Base-by-base conservation (phyloP, 148 eudicot genomes). In the Mesembryanthemum crystallinum region DNA sequence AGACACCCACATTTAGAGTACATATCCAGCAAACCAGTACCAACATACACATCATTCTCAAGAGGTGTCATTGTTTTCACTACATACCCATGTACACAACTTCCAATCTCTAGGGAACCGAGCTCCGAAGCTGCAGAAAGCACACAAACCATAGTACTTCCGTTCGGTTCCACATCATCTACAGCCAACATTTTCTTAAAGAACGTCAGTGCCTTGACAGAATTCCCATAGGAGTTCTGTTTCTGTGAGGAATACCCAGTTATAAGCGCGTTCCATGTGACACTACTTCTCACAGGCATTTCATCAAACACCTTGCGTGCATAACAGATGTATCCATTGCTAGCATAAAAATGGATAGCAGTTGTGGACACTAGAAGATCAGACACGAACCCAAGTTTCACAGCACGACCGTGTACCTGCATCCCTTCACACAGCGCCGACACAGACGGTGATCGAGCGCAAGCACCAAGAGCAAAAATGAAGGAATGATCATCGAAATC, bases 191-290 rank as follows among this genome's bases (percentile, higher is more conserved):
- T 86, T 27, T 77, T 67, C 74, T 77, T 83, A 64, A 88, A 88
- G 71, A 69, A 63, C 74, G 54, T 9, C 73, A 88, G 75, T 8
- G 75, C 87, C 21, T 78, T 73, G 0, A 71, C n/a, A 4, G 84
- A 85, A 79, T 77, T 73, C 24, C 70, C 83, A 29, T 47, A 11
- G 0, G 17, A 28, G 10, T 67, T 52, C 33, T 21, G 29, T 52
- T 73, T 81, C 52, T 80, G 86, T 0, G 85, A 83, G 71, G 86
- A 86, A 78, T 88, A 86, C 70, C 91, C 94, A 32, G 79, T 69
- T 32, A 88, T 83, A 85, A 90, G 78, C 37, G 91, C 88, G 82
- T 90, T 90, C 90, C 94, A 90, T 18, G 88, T 79, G 23, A 62
- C 89, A 29, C 9, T 62, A 77, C 73, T 85, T 79, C 87, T 88